Percentiles rank a stretch among this genome's conserved stretches.
Evolutionary conservation across 2,329 filamentous ascomycete species (phyloP).

Genomic region (Fusarium devonianum): DNA sequence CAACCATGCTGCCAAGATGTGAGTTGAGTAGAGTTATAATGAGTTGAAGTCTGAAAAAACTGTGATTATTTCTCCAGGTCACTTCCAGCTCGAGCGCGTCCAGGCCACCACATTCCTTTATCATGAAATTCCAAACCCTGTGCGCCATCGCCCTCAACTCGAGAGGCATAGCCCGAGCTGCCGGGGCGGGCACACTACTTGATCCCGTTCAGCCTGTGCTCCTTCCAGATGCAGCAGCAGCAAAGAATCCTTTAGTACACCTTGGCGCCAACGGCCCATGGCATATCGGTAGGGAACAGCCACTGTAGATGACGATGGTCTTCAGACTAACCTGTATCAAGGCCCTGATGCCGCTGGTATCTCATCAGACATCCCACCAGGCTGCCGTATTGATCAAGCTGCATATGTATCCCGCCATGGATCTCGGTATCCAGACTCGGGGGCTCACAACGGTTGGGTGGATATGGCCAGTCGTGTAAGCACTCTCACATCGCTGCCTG

Average conservation of each 20-base stretch:
- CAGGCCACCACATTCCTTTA: too few species aligned
- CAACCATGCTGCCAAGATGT: too few species aligned
- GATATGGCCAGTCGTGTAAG: conserved; percentile 53
- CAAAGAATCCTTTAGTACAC: conserved; percentile 54
- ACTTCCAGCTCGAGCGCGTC: too few species aligned
- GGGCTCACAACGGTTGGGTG: conserved; percentile 65
- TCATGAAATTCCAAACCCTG: background rate
- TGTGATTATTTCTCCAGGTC: too few species aligned
- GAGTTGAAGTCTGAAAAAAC: too few species aligned
- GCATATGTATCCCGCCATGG: conserved; percentile 68
- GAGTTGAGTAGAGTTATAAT: too few species aligned
- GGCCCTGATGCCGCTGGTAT: conserved; percentile 65
- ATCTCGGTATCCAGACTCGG: conserved; percentile 67
- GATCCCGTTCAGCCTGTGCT: conserved; percentile 41
- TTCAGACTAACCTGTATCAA: background rate
- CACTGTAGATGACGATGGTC: background rate
- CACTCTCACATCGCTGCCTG: background rate
- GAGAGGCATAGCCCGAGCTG: background rate
- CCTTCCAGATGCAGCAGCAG: conserved; percentile 38
- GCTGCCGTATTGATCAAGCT: conserved; percentile 66
- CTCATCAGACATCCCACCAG: conserved; percentile 59
- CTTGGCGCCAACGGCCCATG: conserved; percentile 63
- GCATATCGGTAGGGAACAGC: conserved; percentile 52
- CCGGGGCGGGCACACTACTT: conserved; percentile 31
- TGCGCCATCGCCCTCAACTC: conserved; percentile 4